phyloP scores from a whole-genome alignment of 768 basidiomycete species.

The Lyophyllum semitale region DNA sequence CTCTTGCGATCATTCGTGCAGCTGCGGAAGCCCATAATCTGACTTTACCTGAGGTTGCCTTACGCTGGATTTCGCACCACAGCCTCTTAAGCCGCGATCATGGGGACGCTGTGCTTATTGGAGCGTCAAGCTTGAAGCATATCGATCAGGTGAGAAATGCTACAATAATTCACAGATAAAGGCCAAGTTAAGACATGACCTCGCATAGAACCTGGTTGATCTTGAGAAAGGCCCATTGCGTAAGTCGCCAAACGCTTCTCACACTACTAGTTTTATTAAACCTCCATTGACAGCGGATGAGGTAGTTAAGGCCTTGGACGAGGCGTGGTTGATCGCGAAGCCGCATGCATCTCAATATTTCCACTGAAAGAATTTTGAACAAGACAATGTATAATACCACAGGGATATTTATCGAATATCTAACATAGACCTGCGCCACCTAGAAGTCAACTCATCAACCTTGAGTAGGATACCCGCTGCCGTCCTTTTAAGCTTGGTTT shows the following conservation, averaged over 20 bases:
- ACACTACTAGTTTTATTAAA: neutral
- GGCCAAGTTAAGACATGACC: neutral
- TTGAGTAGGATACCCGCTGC: slow-evolving; percentile 83
- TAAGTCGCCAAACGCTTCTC: slow-evolving; percentile 3
- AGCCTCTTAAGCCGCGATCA: slow-evolving; percentile 34
- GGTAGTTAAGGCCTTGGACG: slow-evolving; percentile 15
- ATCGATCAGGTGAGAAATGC: slow-evolving; percentile 31
- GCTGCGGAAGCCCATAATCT: slow-evolving; percentile 30
- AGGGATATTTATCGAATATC: slow-evolving; percentile 27
- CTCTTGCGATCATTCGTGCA: slow-evolving; percentile 17
- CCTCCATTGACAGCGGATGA: slow-evolving; percentile 7
- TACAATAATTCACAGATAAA: neutral
- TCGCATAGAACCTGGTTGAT: slow-evolving; percentile 24
- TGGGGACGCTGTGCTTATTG: slow-evolving; percentile 44
- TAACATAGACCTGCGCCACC: slow-evolving; percentile 69
- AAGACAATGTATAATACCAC: slow-evolving; percentile 33
- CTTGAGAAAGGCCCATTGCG: slow-evolving; percentile 26
- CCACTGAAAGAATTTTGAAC: slow-evolving; percentile 33
- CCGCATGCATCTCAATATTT: slow-evolving; percentile 9
- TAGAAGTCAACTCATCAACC: slow-evolving; percentile 69
- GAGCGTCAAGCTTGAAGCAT: slow-evolving; percentile 41
- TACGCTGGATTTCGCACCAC: slow-evolving; percentile 51
- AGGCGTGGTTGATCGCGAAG: slow-evolving; percentile 13
- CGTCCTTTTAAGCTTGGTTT: slow-evolving; percentile 61
- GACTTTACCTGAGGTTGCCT: slow-evolving; percentile 43